A percentile compares a stretch with the other conserved stretches of the same genome.
These are phyloP conservation scores for Cutaneotrichosporon sp. DNA, from an alignment of 1,284 basidiomycete genomes.

Conservation along the genomic window DNA sequence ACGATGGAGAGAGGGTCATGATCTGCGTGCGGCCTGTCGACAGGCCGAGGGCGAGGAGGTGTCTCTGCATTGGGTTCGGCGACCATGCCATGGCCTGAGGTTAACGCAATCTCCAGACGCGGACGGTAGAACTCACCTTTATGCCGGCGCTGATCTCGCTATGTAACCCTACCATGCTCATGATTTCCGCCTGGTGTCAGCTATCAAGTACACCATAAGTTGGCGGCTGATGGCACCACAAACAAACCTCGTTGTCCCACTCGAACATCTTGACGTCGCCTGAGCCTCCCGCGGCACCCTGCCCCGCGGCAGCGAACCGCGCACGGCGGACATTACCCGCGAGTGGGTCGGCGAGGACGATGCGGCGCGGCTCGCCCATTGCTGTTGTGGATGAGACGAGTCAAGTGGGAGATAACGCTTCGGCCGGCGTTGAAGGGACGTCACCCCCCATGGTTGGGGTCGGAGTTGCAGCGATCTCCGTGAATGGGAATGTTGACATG, in stretches of 20 bases:
- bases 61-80: constrained; percentile 37
- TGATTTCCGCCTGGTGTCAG: constrained; percentile 33
- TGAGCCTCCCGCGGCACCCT: constrained; percentile 35
- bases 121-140: constrained; percentile 11
- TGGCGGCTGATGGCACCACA: too few relatives aligned
- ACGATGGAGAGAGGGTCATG: constrained; percentile 38
- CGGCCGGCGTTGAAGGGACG: background rate
- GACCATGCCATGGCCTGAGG: constrained; percentile 47
- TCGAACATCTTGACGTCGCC: constrained; percentile 50
- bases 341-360: constrained; percentile 43
- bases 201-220: background rate
- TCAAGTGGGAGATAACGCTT: background rate
- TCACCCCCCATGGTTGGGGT: background rate
- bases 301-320: constrained; percentile 46
- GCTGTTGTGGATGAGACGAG: background rate
- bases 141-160: constrained; percentile 43
- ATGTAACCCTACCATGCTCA: constrained; percentile 46
- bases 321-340: constrained; percentile 20
- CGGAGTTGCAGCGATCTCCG: background rate
- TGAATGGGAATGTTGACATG: background rate
- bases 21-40: constrained; percentile 42
- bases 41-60: constrained; percentile 42
- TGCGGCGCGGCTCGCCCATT: constrained; percentile 34
- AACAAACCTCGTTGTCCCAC: constrained; percentile 41
- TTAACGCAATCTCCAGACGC: background rate